A percentile compares a stretch with the other conserved stretches of the same genome.
Conservation (phyloP, 1,284 basidiomycete genomes). For the Boletus semigastroideus region DNA sequence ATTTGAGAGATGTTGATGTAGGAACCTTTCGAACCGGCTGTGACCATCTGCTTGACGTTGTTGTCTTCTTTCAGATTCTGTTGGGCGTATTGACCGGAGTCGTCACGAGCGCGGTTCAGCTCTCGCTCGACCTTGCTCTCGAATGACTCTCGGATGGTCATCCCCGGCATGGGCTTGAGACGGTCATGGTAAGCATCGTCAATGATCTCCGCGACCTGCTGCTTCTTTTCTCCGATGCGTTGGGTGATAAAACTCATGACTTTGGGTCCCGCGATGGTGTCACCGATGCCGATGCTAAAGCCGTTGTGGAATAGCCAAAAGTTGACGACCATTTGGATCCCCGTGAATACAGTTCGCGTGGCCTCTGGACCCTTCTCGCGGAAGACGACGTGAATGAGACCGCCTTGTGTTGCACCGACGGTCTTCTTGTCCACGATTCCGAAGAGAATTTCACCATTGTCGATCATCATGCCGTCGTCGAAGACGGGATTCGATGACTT, state of each 20-base stretch:
- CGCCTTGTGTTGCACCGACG: slow-evolving; percentile 92
- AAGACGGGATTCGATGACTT: slow-evolving; percentile 81
- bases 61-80: slow-evolving; percentile 97
- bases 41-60: slow-evolving; percentile 99
- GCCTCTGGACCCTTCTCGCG: slow-evolving; percentile 96
- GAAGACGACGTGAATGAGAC: slow-evolving; percentile 96
- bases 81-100: slow-evolving; percentile 94
- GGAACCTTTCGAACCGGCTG: slow-evolving; percentile 97
- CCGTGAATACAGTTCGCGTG: slow-evolving; percentile 91
- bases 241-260: slow-evolving; percentile 89
- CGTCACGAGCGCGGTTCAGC: slow-evolving; percentile 95
- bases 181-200: slow-evolving; percentile 79
- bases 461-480: slow-evolving; percentile 95
- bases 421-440: slow-evolving; percentile 99
- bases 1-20: slow-evolving; percentile 99
- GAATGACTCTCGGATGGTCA: slow-evolving; percentile 99
- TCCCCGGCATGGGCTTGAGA: slow-evolving; percentile 88
- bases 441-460: slow-evolving; percentile 95
- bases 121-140: slow-evolving; percentile 91
- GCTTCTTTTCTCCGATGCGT: slow-evolving; percentile 82
- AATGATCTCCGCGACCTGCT: slow-evolving; percentile 71
- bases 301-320: slow-evolving; percentile 99
- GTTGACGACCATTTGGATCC: slow-evolving; percentile 94
- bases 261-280: slow-evolving; percentile 91
- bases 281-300: slow-evolving; percentile 98